Evolutionary conservation across 345 rosid genomes (phyloP).

Genomic region (Pistacia atlantica): DNA sequence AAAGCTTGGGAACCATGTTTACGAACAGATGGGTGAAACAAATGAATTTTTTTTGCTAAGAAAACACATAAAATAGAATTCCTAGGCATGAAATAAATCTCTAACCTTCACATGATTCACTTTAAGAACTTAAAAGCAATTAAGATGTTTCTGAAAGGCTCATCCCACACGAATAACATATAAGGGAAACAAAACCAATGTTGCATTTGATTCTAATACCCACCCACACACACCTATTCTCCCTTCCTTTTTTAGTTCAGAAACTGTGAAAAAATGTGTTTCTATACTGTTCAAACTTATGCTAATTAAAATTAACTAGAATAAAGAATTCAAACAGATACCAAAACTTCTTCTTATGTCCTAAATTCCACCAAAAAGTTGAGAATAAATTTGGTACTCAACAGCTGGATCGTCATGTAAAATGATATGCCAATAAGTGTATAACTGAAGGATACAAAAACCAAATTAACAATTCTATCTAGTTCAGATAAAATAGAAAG

Average conservation of each 20-base stretch:
- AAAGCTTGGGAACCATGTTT: neutral
- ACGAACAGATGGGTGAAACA: neutral
- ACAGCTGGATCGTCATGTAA: neutral
- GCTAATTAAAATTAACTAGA: neutral
- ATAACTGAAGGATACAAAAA: neutral
- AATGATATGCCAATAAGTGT: neutral
- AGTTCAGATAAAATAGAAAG: neutral
- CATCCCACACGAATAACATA: neutral
- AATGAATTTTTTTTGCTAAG: neutral
- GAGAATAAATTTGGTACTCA: neutral
- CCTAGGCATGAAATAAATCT: neutral
- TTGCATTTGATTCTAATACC: neutral
- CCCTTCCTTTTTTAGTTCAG: neutral
- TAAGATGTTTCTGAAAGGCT: neutral
- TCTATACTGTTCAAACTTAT: neutral
- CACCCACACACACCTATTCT: neutral
- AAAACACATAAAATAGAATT: no score
- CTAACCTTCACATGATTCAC: neutral
- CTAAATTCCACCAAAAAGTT: neutral
- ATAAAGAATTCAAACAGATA: conserved; percentile 4
- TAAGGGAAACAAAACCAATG: neutral
- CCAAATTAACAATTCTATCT: neutral
- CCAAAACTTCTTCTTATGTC: conserved; percentile 1
- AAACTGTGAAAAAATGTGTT: neutral
- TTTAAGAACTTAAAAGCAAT: neutral